phyloP scores from a whole-genome alignment of 2,329 filamentous ascomycete genomes.

The Ceratocystis cubensis region DNA sequence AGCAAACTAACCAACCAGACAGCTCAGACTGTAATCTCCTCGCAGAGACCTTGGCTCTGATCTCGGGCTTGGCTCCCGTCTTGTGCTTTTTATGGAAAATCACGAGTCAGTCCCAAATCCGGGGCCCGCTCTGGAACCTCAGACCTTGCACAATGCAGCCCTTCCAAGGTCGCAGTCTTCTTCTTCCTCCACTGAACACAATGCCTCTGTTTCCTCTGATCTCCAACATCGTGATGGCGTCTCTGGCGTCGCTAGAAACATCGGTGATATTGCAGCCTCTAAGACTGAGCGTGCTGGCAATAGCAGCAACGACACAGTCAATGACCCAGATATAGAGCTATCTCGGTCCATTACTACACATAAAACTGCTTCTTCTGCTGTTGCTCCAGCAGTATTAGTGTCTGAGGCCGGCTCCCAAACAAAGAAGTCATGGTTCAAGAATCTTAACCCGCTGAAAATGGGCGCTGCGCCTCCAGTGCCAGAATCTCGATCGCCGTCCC shows the following conservation, averaged over 20 bases:
- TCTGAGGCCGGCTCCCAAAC: neutral
- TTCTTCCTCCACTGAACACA: neutral
- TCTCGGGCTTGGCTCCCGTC: neutral
- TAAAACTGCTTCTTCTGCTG: neutral
- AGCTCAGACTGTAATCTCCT: neutral
- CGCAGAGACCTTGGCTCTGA: neutral
- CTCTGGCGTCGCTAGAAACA: neutral
- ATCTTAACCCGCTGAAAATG: conserved; percentile 50
- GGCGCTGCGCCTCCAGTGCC: conserved; percentile 44
- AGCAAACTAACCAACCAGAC: neutral
- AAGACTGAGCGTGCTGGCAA: neutral
- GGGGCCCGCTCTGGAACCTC: conserved; percentile 16
- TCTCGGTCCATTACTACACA: neutral
- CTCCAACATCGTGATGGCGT: neutral
- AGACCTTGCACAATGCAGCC: neutral
- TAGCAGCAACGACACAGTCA: neutral
- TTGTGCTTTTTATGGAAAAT: conserved; percentile 14
- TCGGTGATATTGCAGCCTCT: neutral
- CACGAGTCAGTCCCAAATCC: conserved; percentile 9
- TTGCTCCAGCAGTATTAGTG: neutral
- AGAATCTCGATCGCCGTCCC: conserved; percentile 41
- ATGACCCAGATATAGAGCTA: neutral
- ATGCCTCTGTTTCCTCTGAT: neutral
- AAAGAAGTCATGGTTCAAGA: conserved; percentile 46
- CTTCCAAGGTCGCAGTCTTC: neutral